Evolutionary conservation across 1,139 yeast species (phyloP).

Genomic region (Pneumocystis wakefieldiae): DNA sequence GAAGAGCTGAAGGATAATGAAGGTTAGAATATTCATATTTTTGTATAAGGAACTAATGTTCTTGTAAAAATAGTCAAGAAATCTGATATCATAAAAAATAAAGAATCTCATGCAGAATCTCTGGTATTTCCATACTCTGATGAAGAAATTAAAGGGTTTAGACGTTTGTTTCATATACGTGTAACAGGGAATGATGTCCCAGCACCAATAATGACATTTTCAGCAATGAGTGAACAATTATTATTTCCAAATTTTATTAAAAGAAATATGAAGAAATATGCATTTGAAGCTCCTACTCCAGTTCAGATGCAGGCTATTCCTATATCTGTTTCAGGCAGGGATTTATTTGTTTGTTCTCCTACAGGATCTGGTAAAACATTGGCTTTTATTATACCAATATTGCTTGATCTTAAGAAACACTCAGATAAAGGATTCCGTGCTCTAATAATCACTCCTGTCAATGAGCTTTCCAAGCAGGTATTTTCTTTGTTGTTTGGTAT

Average conservation of each 20-base stretch:
- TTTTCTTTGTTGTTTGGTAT: not conserved
- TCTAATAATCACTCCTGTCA: constrained; percentile 78
- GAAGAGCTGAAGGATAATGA: not conserved
- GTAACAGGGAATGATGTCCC: constrained; percentile 70
- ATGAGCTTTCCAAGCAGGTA: constrained; percentile 68
- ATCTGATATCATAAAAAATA: not conserved
- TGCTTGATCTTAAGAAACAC: constrained; percentile 32
- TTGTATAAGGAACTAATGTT: not conserved
- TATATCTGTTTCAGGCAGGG: constrained; percentile 45
- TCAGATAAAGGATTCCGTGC: constrained; percentile 27
- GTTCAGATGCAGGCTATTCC: constrained; percentile 84
- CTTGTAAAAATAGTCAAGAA: not conserved
- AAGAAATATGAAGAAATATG: constrained; percentile 49
- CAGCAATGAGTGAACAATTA: constrained; percentile 57
- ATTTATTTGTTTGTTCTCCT: constrained; percentile 78
- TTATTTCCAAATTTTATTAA: constrained; percentile 48
- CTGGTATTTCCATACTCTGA: constrained; percentile 32
- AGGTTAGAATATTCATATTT: not conserved
- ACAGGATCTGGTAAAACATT: constrained; percentile 89
- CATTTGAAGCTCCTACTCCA: constrained; percentile 76
- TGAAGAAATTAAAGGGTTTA: constrained; percentile 42
- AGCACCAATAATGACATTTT: constrained; percentile 75
- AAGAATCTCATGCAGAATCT: not conserved
- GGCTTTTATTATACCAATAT: constrained; percentile 70
- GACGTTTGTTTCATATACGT: constrained; percentile 45